Base-by-base conservation (phyloP, 176 grass and related monocot genomes). In the Oryza rufipogon region DNA sequence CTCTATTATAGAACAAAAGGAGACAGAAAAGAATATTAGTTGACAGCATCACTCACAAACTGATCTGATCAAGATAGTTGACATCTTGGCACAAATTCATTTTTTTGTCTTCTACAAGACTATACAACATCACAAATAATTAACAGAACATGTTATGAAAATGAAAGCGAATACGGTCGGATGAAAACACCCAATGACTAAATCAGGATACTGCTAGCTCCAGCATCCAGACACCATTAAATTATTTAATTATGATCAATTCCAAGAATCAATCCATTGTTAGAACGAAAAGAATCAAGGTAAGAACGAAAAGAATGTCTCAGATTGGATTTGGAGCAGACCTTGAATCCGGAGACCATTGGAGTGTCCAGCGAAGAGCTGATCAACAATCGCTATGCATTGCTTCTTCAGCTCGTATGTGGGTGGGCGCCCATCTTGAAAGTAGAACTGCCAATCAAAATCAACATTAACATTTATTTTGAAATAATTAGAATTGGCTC, bases 321-420 rank as follows among this genome's bases (percentile, higher is more conserved):
- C 44, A 22, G 4, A 48, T 75, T 74, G 45, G 26, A 68, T 41
- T 41, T 41, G 7, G 6, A 41, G 6, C 7, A 23, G 42, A 91
- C 95, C 92, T 93, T 89, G 89, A 78, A 87, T 75, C 82, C 90
- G 88, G 78, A 98, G 81, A 38, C 91, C 91, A 86, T 95, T 92
- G 1, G 82, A 56, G 48, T 93, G 88, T 7, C 91, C 84, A 12
- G 86, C 84, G 66, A 91, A 98, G 82, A 95, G 84, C 82, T 95
- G 87, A 68, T 95, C 85, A 48, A 95, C 87, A 42, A 47, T 74
- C 68, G 84, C 64, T 70, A 95, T 54, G 73, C 87, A 98, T 61
- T 91, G 79, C 73, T 88, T 86, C 87, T 92, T 92, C 44, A 88
- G 74, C 65, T 94, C 86, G 23, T 80, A 80, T 64, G 90, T 73